These are phyloP conservation scores for Grosmannia serpens DNA, from an alignment of 2,329 filamentous ascomycete species.

Conservation along the genomic window DNA sequence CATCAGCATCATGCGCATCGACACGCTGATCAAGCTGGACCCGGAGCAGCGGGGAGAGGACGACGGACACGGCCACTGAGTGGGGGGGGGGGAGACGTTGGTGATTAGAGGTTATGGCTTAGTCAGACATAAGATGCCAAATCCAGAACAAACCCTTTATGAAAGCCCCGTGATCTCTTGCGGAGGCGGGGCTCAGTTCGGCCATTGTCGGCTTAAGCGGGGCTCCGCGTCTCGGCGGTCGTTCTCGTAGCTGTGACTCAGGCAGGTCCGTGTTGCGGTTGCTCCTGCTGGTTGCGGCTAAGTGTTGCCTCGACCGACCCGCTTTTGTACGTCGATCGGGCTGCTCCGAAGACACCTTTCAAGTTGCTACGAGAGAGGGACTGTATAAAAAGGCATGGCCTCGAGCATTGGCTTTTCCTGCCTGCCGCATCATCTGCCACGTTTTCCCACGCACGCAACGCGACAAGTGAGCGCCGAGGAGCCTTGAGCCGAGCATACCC, in stretches of 20 bases:
- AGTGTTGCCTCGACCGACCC: neutral
- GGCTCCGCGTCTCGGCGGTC: too few relatives aligned
- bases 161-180: too few relatives aligned
- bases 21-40: slow-evolving; percentile 96
- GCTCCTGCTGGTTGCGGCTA: neutral
- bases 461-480: too few relatives aligned
- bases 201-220: slow-evolving; percentile 15
- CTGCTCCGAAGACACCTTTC: neutral
- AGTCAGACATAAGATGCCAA: too few relatives aligned
- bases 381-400: neutral
- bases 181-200: too few relatives aligned
- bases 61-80: slow-evolving; percentile 76
- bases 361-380: neutral
- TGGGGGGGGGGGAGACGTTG: too few relatives aligned
- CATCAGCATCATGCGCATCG: slow-evolving; percentile 98
- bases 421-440: neutral
- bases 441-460: neutral
- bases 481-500: neutral
- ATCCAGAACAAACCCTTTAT: too few relatives aligned
- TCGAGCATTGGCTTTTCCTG: neutral
- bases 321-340: neutral
- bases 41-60: slow-evolving; percentile 69
- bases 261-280: neutral
- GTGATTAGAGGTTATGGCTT: too few relatives aligned
- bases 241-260: too few relatives aligned